Conservation (phyloP, 306 rosid genomes). For the Elaeagnus macrophylla region DNA sequence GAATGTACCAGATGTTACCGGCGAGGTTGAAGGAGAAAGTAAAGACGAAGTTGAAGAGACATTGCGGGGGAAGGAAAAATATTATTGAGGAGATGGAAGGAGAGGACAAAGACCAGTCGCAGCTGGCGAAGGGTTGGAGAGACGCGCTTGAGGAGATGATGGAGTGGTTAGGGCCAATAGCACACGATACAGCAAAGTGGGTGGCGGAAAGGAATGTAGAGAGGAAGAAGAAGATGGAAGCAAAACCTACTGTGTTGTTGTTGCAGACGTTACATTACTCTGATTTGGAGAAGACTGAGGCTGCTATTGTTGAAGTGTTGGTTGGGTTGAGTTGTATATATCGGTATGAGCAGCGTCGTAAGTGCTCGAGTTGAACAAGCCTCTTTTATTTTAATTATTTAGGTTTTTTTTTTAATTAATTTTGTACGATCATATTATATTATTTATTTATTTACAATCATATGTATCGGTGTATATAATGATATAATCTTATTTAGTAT, state of each 20-base stretch:
- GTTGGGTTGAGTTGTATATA: slow-evolving; percentile 53
- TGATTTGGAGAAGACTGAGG: slow-evolving; percentile 63
- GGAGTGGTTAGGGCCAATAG: slow-evolving; percentile 54
- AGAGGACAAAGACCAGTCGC: slow-evolving; percentile 5
- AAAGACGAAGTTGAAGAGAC: slow-evolving; percentile 24
- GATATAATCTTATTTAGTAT: too few relatives aligned
- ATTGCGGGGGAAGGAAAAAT: slow-evolving; percentile 19
- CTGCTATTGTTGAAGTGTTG: slow-evolving; percentile 47
- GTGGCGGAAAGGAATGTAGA: slow-evolving; percentile 51
- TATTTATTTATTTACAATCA: too few relatives aligned
- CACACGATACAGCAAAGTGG: slow-evolving; percentile 56
- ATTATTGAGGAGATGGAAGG: not conserved
- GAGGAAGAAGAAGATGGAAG: slow-evolving; percentile 32
- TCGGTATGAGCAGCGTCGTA: slow-evolving; percentile 27
- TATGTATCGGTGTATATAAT: too few relatives aligned
- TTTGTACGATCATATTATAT: too few relatives aligned
- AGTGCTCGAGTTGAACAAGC: not conserved
- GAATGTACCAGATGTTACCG: slow-evolving; percentile 57
- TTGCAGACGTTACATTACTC: slow-evolving; percentile 70
- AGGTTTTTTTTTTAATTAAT: too few relatives aligned
- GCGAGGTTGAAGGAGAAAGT: slow-evolving; percentile 29
- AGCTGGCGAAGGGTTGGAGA: slow-evolving; percentile 26
- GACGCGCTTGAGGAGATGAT: slow-evolving; percentile 41
- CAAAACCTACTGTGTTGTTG: slow-evolving; percentile 33
- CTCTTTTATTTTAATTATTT: too few relatives aligned